Evolutionary conservation across 1,139 yeast genomes (phyloP), one percentile per base, ranked within the genome.

Genomic region (Nakaseomyces glabratus): DNA sequence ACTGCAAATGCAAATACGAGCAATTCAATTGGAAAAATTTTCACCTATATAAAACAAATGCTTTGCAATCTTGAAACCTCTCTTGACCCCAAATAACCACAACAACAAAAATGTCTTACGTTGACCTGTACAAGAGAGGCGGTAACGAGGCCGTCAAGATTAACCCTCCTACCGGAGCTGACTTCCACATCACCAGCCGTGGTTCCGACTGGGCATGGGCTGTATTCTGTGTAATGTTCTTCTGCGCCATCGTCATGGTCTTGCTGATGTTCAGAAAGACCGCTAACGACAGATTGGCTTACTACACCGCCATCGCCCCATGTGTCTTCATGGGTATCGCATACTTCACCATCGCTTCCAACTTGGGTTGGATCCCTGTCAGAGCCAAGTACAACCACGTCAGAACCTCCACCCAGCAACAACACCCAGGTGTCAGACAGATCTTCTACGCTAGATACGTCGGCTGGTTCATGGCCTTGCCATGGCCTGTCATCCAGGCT

Each of bases 381-480:
- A 60, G 58, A 23, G 68, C 67, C 25, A 78, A 76, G 47, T 76
- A 75, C 54, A 56, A 65, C 44, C 80, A 75, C 52, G 71, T 67
- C 21, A 56, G 57, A n/a, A 61, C 65, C 25, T 22, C 35, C 24
- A 38, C 43, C 25, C 48, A 55, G 23, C 37, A 44, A 25, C 54
- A 38, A 20, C 59, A 49, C 24, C 59, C 65, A 17, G 66, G 62
- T 36, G 55, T 58, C 28, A 70, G 85, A 58, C 80, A 76, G 57
- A 62, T 76, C 47, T 77, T 75, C 52, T 77, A 76, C 49, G 69
- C 70, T 14, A 69, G 75, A 51, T 76, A 64, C 49, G 64, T 77
- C 47, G 82, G 77, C 31, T 77, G 78, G 76, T 75, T 76, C 58
- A 59, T 75, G 50, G 63, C 72, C 20, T 71, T 69, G 62, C 81